Evolutionary conservation across 495 filamentous ascomycete genomes (phyloP).

Genomic region (Podospora fimiseda): DNA sequence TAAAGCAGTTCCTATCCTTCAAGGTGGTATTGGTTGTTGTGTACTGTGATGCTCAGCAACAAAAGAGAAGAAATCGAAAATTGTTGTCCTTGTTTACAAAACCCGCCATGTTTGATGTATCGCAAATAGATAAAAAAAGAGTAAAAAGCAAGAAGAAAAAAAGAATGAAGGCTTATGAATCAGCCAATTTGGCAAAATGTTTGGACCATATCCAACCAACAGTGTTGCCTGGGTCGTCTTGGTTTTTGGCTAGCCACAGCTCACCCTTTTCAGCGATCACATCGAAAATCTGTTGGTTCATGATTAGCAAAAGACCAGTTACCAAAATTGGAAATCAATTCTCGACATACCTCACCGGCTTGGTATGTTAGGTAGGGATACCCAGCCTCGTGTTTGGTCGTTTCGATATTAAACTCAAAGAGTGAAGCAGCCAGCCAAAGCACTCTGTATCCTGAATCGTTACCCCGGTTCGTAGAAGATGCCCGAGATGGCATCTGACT

Average conservation of each 20-base stretch:
- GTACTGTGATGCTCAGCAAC: neutral
- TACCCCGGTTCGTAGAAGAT: slow-evolving; percentile 44
- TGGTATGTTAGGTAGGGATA: slow-evolving; percentile 96
- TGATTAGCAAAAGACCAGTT: neutral
- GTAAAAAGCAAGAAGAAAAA: slow-evolving; percentile 7
- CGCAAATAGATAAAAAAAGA: neutral
- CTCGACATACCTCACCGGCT: slow-evolving; percentile 73
- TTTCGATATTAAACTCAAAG: slow-evolving; percentile 94
- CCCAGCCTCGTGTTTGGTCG: slow-evolving; percentile 83
- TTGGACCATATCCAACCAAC: slow-evolving; percentile 99
- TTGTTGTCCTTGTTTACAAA: too few species aligned
- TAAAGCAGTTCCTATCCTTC: neutral
- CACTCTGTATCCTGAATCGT: slow-evolving; percentile 41
- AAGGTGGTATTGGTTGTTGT: too few species aligned
- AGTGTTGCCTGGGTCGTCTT: slow-evolving; percentile 70
- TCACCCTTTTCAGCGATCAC: slow-evolving; percentile 93
- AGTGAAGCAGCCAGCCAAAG: slow-evolving; percentile 90
- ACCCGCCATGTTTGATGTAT: neutral
- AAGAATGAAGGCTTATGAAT: slow-evolving; percentile 28
- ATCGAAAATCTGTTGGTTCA: slow-evolving; percentile 59
- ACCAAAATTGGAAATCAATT: slow-evolving; percentile 4
- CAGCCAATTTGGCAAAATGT: slow-evolving; percentile 79
- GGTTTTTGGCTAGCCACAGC: slow-evolving; percentile 94
- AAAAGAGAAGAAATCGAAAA: slow-evolving; percentile 3
- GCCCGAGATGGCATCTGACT: slow-evolving; percentile 41